Conservation (phyloP, 2,329 filamentous ascomycete species). For the Aspergillus sojae region DNA sequence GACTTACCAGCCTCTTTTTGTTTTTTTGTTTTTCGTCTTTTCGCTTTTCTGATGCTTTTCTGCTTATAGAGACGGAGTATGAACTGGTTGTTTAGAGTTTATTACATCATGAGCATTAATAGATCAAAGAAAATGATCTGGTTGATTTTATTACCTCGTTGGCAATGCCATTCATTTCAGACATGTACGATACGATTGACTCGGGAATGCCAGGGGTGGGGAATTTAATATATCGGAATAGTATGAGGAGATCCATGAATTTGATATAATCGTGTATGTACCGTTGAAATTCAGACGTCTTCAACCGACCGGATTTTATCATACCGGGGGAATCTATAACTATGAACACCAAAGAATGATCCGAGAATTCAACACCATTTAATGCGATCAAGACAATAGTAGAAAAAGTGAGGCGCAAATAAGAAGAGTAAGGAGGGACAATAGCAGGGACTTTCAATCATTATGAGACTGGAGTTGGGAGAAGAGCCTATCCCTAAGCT, state of each 20-base stretch:
- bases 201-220: not conserved
- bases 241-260: not conserved
- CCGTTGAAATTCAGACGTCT: not conserved
- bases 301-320: not conserved
- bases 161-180: not conserved
- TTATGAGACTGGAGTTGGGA: not conserved
- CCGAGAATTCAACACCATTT: slow-evolving; percentile 11
- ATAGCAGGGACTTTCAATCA: not conserved
- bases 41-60: not conserved
- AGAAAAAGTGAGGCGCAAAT: slow-evolving; percentile 13
- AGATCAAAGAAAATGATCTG: slow-evolving; percentile 1
- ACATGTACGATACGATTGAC: not conserved
- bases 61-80: not conserved
- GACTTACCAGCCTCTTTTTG: not conserved
- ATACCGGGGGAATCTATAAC: slow-evolving; percentile 2
- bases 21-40: not conserved
- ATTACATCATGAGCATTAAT: not conserved
- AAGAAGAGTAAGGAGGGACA: not conserved
- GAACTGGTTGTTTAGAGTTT: not conserved
- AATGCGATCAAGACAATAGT: slow-evolving; percentile 15
- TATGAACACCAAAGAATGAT: not conserved
- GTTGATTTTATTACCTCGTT: not conserved
- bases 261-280: slow-evolving; percentile 1
- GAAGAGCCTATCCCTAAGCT: not conserved
- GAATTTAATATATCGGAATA: not conserved